Percentiles rank a stretch among this genome's conserved stretches.
Conservation (phyloP, 495 filamentous ascomycete genomes). For the Bryoglossum gracile region DNA sequence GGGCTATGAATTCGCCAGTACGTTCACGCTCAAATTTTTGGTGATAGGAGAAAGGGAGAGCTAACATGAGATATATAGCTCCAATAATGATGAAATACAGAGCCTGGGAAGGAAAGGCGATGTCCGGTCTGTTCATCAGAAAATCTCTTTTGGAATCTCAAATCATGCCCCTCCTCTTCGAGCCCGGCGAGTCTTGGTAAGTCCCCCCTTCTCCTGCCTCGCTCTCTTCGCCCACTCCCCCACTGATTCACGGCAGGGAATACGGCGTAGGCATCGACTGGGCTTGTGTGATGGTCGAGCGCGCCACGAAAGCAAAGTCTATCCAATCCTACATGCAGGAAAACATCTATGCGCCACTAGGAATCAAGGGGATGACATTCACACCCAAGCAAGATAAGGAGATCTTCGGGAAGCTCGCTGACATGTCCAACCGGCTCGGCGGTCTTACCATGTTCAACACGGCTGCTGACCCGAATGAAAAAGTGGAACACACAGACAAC, state of each 20-base stretch:
- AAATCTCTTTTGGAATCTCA: no score
- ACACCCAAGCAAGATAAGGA: conserved; percentile 35
- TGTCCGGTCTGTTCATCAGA: no score
- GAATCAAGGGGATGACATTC: conserved; percentile 45
- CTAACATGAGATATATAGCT: no score
- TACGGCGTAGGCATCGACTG: conserved; percentile 44
- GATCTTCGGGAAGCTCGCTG: conserved; percentile 29
- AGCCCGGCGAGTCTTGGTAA: conserved; percentile 45
- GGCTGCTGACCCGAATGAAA: conserved; percentile 24
- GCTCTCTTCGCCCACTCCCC: no score
- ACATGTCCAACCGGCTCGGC: conserved; percentile 28
- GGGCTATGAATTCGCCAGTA: conserved; percentile 8
- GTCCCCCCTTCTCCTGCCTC: no score
- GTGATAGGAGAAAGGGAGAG: no score
- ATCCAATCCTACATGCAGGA: conserved; percentile 51
- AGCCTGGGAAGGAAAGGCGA: no score
- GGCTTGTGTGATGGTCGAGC: conserved; percentile 45
- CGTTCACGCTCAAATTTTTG: not conserved
- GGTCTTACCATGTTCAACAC: conserved; percentile 14
- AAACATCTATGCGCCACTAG: conserved; percentile 50
- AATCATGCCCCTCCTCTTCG: conserved; percentile 35
- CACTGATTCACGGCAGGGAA: no score
- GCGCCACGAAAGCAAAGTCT: conserved; percentile 37
- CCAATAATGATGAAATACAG: no score
- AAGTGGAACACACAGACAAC: conserved; percentile 27